Evolutionary conservation across 441 rosid species (phyloP), one percentile per base, ranked within the genome.

Genomic region (Raphanus hybrid): DNA sequence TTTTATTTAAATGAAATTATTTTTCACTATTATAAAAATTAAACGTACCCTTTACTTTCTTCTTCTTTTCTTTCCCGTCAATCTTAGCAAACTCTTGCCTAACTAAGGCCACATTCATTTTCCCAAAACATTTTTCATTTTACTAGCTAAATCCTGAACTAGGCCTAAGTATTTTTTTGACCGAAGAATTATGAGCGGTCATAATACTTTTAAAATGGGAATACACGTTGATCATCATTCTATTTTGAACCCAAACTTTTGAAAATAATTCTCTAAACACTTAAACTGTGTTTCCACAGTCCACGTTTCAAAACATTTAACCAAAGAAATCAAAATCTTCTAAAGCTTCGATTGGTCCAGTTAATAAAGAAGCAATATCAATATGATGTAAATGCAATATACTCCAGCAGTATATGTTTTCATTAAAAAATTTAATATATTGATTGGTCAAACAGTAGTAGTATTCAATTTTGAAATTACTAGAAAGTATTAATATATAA

Each of bases 51-150:
- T 14, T 75, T 14, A 26, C 37, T 67, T 45, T 55, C 66, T 34
- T 62, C 11, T 54, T 58, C 27, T 71, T 58, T 55, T 16, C 29
- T n/a, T 26, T 55, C 37, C 27, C 62, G 50, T 71, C 71, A 65
- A 52, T 39, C 61, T 55, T 68, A 75, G 52, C 78, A 52, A n/a
- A 69, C 68, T 69, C 61, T 79, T 64, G 75, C 76, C 73, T 74
- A 68, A 79, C 74, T 61, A 64, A 48, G 70, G 41, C 67, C 43
- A 79, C 80, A 50, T 75, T 68, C 16, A n/a, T 63, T 67, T 59
- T 67, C 3, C 54, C 16, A 23, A 45, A 60, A 23, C 14, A 57
- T 54, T 45, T 77, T 41, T 75, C 29, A 35, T 48, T 16, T 8
- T 70, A 54, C 34, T 39, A n/a, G 15, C 29, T 35, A 43, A 58